phyloP scores from a whole-genome alignment of 257 asterid species.

The Solanum sejunctum region DNA sequence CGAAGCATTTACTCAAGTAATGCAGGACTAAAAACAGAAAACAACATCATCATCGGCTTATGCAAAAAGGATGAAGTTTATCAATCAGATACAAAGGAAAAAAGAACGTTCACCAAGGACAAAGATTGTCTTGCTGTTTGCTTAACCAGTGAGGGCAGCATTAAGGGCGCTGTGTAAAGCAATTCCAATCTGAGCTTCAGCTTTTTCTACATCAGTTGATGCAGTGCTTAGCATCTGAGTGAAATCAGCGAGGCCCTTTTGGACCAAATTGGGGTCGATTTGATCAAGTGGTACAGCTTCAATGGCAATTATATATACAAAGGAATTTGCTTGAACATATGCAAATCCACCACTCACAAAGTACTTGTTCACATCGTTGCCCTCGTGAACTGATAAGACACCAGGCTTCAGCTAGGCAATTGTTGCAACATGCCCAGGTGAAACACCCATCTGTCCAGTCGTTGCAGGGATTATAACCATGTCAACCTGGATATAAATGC shows the following conservation, averaged over 20 bases:
- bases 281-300: slow-evolving; percentile 73
- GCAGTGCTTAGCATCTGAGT: slow-evolving; percentile 68
- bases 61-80: not conserved
- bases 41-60: not conserved
- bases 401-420: slow-evolving; percentile 89
- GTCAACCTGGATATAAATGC: slow-evolving; percentile 51
- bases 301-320: slow-evolving; percentile 58
- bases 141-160: slow-evolving; percentile 68
- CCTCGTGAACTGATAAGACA: slow-evolving; percentile 62
- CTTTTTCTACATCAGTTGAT: slow-evolving; percentile 71
- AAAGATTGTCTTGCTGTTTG: not conserved
- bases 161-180: slow-evolving; percentile 89
- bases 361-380: slow-evolving; percentile 53
- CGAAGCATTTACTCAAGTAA: not conserved
- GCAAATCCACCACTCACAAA: slow-evolving; percentile 79
- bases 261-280: slow-evolving; percentile 50
- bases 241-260: slow-evolving; percentile 62
- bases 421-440: slow-evolving; percentile 85
- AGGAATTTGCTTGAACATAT: slow-evolving; percentile 64
- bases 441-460: slow-evolving; percentile 89
- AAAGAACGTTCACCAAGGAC: not conserved
- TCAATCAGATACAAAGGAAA: not conserved
- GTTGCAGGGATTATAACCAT: slow-evolving; percentile 85
- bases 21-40: not conserved
- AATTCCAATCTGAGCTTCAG: slow-evolving; percentile 81